Conservation (phyloP, 1,284 basidiomycete species). For the Sporisorium scitamineum region DNA sequence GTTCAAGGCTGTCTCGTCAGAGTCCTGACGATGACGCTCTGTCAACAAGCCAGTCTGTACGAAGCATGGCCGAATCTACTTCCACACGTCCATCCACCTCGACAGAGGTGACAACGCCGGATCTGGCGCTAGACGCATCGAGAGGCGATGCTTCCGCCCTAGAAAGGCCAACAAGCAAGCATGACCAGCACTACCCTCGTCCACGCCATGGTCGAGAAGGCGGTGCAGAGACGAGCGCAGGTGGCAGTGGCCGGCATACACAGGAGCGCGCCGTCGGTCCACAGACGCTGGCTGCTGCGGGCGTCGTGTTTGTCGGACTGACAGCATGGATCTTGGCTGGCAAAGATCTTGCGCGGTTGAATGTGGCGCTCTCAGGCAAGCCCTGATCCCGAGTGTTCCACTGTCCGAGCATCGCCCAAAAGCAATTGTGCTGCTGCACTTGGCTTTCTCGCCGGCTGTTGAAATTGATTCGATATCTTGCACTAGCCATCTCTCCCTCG, state of each 20-base stretch:
- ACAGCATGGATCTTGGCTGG: slow-evolving; percentile 53
- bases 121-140: slow-evolving; percentile 22
- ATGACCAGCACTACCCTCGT: slow-evolving; percentile 14
- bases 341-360: slow-evolving; percentile 32
- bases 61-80: slow-evolving; percentile 51
- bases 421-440: not conserved
- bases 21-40: slow-evolving; percentile 39
- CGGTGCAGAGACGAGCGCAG: not conserved
- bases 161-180: slow-evolving; percentile 22
- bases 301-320: slow-evolving; percentile 49
- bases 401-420: too few species aligned
- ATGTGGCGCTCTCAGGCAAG: slow-evolving; percentile 29
- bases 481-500: not conserved
- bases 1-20: slow-evolving; percentile 17
- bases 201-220: slow-evolving; percentile 24
- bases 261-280: slow-evolving; percentile 25
- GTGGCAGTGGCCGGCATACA: slow-evolving; percentile 6
- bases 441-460: not conserved
- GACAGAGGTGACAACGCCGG: slow-evolving; percentile 48
- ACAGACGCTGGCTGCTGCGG: slow-evolving; percentile 43
- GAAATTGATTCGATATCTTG: not conserved
- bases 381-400: slow-evolving; percentile 8
- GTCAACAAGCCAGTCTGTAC: slow-evolving; percentile 42
- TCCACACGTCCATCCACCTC: slow-evolving; percentile 46
- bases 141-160: slow-evolving; percentile 15